Evolutionary conservation across 495 filamentous ascomycete genomes (phyloP).

Genomic region (Aspergillus sclerotioniger): DNA sequence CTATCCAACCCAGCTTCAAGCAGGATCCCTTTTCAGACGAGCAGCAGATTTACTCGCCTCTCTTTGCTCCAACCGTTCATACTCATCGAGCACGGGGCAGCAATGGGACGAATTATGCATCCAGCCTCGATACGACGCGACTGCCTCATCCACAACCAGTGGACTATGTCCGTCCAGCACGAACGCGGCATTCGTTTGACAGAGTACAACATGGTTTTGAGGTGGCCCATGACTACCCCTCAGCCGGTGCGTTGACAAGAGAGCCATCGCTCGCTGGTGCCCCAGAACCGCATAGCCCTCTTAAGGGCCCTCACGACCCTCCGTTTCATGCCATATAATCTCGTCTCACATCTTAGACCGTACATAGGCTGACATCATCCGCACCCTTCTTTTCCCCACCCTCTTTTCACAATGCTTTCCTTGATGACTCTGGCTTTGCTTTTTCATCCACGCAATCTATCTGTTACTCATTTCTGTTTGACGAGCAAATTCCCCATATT

Average conservation of each 20-base stretch:
- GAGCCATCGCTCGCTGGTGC: constrained; percentile 63
- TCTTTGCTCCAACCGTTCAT: constrained; percentile 69
- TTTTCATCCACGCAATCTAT: constrained; percentile 23
- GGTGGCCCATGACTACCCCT: constrained; percentile 67
- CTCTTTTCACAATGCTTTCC: constrained; percentile 1
- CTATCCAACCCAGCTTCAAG: constrained; percentile 53
- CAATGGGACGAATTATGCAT: constrained; percentile 89
- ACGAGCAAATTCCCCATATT: constrained; percentile 42
- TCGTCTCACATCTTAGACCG: constrained; percentile 19
- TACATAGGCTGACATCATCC: constrained; percentile 33
- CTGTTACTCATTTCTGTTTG: constrained; percentile 28
- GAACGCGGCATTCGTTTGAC: constrained; percentile 57
- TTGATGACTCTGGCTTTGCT: constrained; percentile 31
- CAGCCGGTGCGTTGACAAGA: constrained; percentile 53
- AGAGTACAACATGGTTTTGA: constrained; percentile 70
- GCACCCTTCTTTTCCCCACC: not conserved
- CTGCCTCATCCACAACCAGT: constrained; percentile 51
- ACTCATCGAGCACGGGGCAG: constrained; percentile 83
- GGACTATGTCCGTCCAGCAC: constrained; percentile 71
- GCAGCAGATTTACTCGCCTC: constrained; percentile 85
- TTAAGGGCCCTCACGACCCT: constrained; percentile 37
- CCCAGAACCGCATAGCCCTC: constrained; percentile 33
- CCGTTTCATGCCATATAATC: constrained; percentile 34
- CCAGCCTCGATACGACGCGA: constrained; percentile 52
- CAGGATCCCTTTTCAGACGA: constrained; percentile 73